Evolutionary conservation across 495 filamentous ascomycete species (phyloP).

Genomic region (Sphaerosporella brunnea): DNA sequence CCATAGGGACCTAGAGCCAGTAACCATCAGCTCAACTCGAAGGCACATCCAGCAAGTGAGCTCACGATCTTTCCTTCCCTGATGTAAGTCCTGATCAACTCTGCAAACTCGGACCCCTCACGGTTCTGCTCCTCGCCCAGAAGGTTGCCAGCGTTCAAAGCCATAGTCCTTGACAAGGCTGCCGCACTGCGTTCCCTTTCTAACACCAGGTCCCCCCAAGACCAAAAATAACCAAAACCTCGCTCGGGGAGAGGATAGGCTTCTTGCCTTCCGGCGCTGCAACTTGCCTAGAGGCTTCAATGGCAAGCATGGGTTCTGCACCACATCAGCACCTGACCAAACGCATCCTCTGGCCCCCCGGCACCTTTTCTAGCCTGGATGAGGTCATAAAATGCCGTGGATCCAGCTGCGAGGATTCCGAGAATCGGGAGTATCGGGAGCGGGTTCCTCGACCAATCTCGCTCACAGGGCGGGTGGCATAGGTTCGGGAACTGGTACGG

Average conservation of each 20-base stretch:
- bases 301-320: constrained; percentile 30
- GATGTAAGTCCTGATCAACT: constrained; percentile 79
- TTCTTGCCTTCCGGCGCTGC: constrained; percentile 35
- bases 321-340: no score
- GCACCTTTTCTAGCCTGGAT: constrained; percentile 19
- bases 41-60: not conserved
- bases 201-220: constrained; percentile 62
- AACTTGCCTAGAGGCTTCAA: constrained; percentile 29
- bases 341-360: no score
- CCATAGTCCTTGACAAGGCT: constrained; percentile 80
- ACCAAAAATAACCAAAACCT: constrained; percentile 77
- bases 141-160: constrained; percentile 87
- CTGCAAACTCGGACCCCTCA: constrained; percentile 64
- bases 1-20: constrained; percentile 46
- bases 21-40: not conserved
- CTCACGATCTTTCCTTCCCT: constrained; percentile 73
- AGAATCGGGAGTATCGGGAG: constrained; percentile 26
- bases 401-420: constrained; percentile 31
- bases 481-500: no score
- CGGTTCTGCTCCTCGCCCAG: constrained; percentile 85
- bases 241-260: constrained; percentile 59
- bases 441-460: no score
- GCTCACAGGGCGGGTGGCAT: no score
- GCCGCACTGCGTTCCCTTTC: constrained; percentile 75
- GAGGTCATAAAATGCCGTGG: constrained; percentile 32